Conservation (phyloP, 768 basidiomycete species). For the Ramaria sp. region DNA sequence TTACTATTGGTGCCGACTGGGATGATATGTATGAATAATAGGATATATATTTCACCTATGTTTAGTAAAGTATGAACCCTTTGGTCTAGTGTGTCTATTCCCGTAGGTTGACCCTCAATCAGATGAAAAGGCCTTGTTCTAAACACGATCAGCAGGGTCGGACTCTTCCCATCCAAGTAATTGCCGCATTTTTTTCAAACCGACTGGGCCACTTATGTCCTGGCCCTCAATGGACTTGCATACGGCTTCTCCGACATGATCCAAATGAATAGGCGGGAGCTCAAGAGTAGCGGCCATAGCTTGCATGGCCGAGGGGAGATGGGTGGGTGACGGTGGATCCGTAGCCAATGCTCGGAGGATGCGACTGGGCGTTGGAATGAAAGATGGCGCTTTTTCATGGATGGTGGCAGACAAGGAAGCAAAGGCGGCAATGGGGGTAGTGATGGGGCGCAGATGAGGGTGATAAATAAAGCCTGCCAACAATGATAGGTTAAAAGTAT, state of each 20-base stretch:
- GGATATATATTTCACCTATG: not conserved
- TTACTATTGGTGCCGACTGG: constrained; percentile 36
- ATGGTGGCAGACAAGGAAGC: constrained; percentile 71
- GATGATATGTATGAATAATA: constrained; percentile 46
- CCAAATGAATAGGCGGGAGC: constrained; percentile 91
- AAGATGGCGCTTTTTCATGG: constrained; percentile 46
- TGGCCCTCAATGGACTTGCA: constrained; percentile 32
- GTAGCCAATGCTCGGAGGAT: constrained; percentile 39
- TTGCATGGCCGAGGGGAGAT: constrained; percentile 36
- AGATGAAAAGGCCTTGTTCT: not conserved
- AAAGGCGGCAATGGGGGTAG: constrained; percentile 73
- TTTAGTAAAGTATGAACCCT: too few species aligned
- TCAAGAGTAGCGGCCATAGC: constrained; percentile 69
- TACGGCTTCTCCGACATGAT: constrained; percentile 84
- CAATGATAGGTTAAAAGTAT: too few species aligned
- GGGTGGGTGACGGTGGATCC: constrained; percentile 19
- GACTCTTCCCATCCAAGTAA: constrained; percentile 51
- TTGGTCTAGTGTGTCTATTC: not conserved
- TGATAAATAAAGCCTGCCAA: constrained; percentile 86
- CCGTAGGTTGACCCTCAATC: not conserved
- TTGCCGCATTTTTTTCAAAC: constrained; percentile 61
- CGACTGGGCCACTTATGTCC: constrained; percentile 52
- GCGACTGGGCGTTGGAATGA: constrained; percentile 53
- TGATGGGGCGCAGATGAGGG: constrained; percentile 83
- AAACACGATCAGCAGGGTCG: not conserved